Conservation (phyloP, 768 basidiomycete species). For the Pluteus cervinus region DNA sequence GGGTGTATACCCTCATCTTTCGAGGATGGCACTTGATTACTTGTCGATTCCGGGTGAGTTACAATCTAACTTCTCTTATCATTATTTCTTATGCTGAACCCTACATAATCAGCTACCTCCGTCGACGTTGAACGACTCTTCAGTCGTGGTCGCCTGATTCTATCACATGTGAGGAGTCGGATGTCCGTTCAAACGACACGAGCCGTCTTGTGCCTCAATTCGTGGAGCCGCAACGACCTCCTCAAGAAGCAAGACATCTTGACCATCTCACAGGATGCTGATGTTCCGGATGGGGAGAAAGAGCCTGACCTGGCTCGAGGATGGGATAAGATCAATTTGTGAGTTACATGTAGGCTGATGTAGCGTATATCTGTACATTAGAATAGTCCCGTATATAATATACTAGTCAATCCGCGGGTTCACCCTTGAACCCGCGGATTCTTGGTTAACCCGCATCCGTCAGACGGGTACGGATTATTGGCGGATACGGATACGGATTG, state of each 20-base stretch:
- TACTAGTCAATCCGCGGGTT: no score
- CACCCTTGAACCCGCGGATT: no score
- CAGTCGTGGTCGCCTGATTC: background rate
- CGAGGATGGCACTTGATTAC: slow-evolving; percentile 25
- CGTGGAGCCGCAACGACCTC: background rate
- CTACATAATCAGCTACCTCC: slow-evolving; percentile 10
- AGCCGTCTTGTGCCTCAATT: background rate
- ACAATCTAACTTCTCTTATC: slow-evolving; percentile 1
- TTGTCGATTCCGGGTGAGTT: slow-evolving; percentile 23
- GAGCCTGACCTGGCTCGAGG: no score
- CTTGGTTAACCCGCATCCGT: no score
- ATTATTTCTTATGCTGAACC: slow-evolving; percentile 1
- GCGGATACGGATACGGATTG: no score
- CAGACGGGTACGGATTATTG: no score
- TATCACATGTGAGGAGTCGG: background rate
- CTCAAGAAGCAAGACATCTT: slow-evolving; percentile 6
- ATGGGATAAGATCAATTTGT: no score
- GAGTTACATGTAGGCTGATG: no score
- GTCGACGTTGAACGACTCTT: slow-evolving; percentile 14
- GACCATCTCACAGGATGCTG: no score
- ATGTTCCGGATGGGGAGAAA: no score
- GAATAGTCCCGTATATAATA: no score
- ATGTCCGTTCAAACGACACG: background rate
- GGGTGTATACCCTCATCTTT: slow-evolving; percentile 20
- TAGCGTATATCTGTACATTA: no score